Conservation (phyloP, 164 flowering plant species). For the Cinnamomum micranthum region DNA sequence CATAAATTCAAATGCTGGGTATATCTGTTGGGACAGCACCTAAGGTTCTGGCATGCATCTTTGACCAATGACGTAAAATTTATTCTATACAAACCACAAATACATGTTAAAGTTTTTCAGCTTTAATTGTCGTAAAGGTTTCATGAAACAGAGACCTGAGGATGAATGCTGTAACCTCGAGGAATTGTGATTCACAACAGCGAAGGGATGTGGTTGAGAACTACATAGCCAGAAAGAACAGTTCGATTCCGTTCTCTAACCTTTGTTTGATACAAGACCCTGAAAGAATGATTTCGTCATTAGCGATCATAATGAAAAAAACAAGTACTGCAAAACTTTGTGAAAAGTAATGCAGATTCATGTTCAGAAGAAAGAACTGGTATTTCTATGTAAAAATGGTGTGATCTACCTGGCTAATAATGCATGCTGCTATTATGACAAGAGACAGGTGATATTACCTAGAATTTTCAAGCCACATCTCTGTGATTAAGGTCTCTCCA, state of each 20-base stretch:
- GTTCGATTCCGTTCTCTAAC: constrained; percentile 74
- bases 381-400: no score
- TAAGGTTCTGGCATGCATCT: background rate
- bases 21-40: no score
- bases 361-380: no score
- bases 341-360: no score
- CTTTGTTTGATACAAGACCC: constrained; percentile 72
- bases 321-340: background rate
- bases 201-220: constrained; percentile 43
- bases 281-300: constrained; percentile 31
- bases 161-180: background rate
- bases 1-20: background rate
- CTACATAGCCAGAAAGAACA: constrained; percentile 76
- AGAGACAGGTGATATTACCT: constrained; percentile 34
- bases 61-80: no score
- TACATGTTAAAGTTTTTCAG: background rate
- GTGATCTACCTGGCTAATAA: background rate
- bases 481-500: constrained; percentile 83
- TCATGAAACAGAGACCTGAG: background rate
- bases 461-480: constrained; percentile 86
- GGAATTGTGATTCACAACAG: constrained; percentile 12
- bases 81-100: background rate
- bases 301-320: background rate
- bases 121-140: background rate
- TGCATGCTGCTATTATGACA: background rate